phyloP scores from a whole-genome alignment of 768 basidiomycete species.

The Boletus sp. region DNA sequence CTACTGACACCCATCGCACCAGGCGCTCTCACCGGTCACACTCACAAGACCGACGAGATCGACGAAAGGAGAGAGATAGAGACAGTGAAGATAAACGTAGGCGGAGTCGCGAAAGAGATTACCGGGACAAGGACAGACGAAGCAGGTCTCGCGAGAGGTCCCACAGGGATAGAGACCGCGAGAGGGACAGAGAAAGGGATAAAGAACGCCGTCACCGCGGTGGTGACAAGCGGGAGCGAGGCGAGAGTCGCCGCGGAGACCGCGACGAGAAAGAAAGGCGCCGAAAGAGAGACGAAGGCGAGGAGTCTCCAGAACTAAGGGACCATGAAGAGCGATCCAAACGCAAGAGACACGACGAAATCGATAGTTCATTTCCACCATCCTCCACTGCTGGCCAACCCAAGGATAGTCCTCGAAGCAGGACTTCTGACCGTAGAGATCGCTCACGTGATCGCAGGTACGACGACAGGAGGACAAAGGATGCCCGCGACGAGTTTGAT shows the following conservation, averaged over 20 bases:
- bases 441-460: slow-evolving; percentile 56
- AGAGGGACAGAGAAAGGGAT: slow-evolving; percentile 30
- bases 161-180: slow-evolving; percentile 38
- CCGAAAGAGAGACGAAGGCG: slow-evolving; percentile 68
- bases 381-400: slow-evolving; percentile 35
- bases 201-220: slow-evolving; percentile 46
- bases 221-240: slow-evolving; percentile 46
- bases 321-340: slow-evolving; percentile 61
- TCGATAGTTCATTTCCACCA: slow-evolving; percentile 42
- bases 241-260: slow-evolving; percentile 54
- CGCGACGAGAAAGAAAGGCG: slow-evolving; percentile 53
- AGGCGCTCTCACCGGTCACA: slow-evolving; percentile 69
- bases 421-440: slow-evolving; percentile 43
- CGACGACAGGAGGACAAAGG: slow-evolving; percentile 46
- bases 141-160: slow-evolving; percentile 52
- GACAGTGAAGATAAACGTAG: slow-evolving; percentile 61
- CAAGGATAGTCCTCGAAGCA: slow-evolving; percentile 51
- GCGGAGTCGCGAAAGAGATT: slow-evolving; percentile 56
- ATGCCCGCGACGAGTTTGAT: slow-evolving; percentile 61
- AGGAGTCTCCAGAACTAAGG: slow-evolving; percentile 42
- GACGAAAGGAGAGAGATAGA: slow-evolving; percentile 49
- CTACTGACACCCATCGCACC: slow-evolving; percentile 74
- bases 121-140: slow-evolving; percentile 47
- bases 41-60: slow-evolving; percentile 53
- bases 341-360: slow-evolving; percentile 61